Base-by-base conservation (phyloP, 2,329 filamentous ascomycete genomes). In the Lecanosticta acicola region DNA sequence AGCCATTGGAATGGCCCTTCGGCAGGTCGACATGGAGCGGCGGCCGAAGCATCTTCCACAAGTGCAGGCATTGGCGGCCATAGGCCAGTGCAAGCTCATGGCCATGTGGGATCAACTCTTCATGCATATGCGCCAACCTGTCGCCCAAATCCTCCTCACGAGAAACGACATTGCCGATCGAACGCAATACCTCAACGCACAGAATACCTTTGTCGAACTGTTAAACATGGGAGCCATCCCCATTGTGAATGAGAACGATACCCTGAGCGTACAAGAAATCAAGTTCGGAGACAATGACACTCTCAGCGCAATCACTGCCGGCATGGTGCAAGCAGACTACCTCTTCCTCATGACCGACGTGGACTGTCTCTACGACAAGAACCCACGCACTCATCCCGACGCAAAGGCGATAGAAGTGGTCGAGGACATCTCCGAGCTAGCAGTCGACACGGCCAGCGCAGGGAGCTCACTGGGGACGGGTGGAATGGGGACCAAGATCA, bases 221-320 rank as follows among this genome's bases (percentile, higher is more conserved):
- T 73, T 98, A 14, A 83, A 90, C 60, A 93, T 96, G 84, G 90
- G 90, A 1, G 91, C 97, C 19, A 94, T 98, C 53, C 93, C 93
- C 8, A 96, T 98, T 59, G 93, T 98, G 54, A 98, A 98, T 62
- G 93, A 98, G 70, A 98, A 98, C 68, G 93, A 98, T 67, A 98
- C 93, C 2, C 73, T 98, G 44, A 88, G 90, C 18, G 93, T 98
- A 55, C 87, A 91, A 63, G 93, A 98, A 77, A 98, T 98, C 71
- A 97, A 97, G 74, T 98, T 98, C 64, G 93, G 93, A 56, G 93
- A 98, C 74, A 98, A 98, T 60, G 93, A 98, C 68, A 98, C 93
- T 1, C 75, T 98, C 38, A 95, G 89, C 10, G 93, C 93, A 46
- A 96, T 98, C 58, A 95, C 93, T 0, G 88, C 93, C 1, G 93